Percentiles rank a stretch among this genome's conserved stretches.
phyloP scores from a whole-genome alignment of 108 stramenopile genomes.

The Cyclotella baltica region DNA sequence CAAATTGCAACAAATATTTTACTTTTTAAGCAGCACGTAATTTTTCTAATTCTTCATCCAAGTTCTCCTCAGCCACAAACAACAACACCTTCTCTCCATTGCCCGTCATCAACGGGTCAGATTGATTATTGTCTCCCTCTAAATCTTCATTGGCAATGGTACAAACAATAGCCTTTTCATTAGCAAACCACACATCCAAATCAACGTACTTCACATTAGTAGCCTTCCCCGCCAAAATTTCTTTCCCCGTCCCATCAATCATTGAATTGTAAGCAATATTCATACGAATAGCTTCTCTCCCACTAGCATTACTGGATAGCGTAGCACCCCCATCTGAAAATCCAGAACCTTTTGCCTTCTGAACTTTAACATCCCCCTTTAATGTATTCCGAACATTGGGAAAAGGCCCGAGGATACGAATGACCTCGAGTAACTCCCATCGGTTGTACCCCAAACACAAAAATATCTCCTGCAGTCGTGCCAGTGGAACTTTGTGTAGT shows the following conservation, averaged over 20 bases:
- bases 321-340: neutral
- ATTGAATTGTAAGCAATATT: constrained; percentile 69
- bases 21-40: constrained; percentile 73
- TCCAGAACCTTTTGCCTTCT: neutral
- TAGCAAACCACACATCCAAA: constrained; percentile 71
- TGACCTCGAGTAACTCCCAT: constrained; percentile 80
- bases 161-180: constrained; percentile 66
- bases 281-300: constrained; percentile 30
- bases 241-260: constrained; percentile 89
- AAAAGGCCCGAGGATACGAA: constrained; percentile 89
- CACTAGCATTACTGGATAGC: neutral
- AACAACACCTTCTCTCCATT: constrained; percentile 67
- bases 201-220: constrained; percentile 69
- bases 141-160: constrained; percentile 45
- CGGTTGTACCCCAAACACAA: constrained; percentile 60
- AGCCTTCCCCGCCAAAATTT: constrained; percentile 72
- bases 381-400: constrained; percentile 87
- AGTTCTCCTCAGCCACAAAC: constrained; percentile 74
- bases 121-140: constrained; percentile 15
- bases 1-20: no score
- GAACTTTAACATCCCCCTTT: constrained; percentile 58
- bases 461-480: constrained; percentile 85
- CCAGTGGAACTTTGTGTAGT: constrained; percentile 89
- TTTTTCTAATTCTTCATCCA: constrained; percentile 73
- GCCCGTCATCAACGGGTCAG: constrained; percentile 43